Evolutionary conservation across 805 yeast genomes (phyloP).

Genomic region (Blastobotrys peoriensis): DNA sequence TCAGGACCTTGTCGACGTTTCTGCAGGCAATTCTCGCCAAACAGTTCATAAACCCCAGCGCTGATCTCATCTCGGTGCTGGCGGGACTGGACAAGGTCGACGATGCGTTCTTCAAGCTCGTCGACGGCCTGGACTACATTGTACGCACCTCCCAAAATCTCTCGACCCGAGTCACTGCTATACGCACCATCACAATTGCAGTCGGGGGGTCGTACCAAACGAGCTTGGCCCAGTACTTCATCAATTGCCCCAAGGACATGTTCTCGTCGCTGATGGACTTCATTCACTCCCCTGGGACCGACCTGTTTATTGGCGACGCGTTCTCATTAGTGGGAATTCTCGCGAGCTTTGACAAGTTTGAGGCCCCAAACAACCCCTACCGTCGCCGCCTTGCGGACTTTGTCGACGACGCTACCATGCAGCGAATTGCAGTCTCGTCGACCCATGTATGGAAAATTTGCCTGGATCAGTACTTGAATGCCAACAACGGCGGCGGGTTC

Average conservation of each 20-base stretch:
- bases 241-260: conserved; percentile 28
- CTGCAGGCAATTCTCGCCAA: conserved; percentile 25
- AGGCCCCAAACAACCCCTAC: conserved; percentile 31
- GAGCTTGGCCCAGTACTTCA: conserved; percentile 28
- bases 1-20: conserved; percentile 22
- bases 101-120: conserved; percentile 24
- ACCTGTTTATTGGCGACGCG: conserved; percentile 29
- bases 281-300: conserved; percentile 24
- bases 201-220: conserved; percentile 31
- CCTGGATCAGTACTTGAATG: conserved; percentile 11
- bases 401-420: conserved; percentile 33
- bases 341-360: conserved; percentile 33
- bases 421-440: conserved; percentile 24
- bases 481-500: neutral
- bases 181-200: conserved; percentile 25
- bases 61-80: conserved; percentile 29
- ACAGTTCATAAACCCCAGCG: conserved; percentile 23
- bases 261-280: conserved; percentile 32
- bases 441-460: conserved; percentile 23
- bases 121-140: conserved; percentile 23
- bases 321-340: conserved; percentile 32
- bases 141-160: conserved; percentile 19
- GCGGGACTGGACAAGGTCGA: conserved; percentile 34
- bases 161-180: conserved; percentile 22
- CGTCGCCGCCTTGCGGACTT: conserved; percentile 34